These are phyloP conservation scores for Pythium graminicola DNA, from an alignment of 352 stramenopile genomes.

Conservation along the genomic window DNA sequence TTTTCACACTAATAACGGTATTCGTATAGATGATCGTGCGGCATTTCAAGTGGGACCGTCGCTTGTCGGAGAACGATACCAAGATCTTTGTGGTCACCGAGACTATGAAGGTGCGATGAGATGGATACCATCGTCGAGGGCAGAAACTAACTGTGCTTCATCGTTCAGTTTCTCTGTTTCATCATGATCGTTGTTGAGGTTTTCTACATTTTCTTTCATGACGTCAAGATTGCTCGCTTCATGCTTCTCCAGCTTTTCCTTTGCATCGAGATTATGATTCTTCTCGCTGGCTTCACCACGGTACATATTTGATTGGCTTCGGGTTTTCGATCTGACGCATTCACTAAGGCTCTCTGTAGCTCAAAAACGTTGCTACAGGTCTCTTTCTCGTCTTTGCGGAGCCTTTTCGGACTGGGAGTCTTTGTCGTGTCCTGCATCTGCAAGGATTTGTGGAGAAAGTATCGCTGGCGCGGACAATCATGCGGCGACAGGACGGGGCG, in stretches of 20 bases:
- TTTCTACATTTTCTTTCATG: constrained; percentile 81
- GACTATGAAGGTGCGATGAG: constrained; percentile 38
- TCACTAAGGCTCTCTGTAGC: constrained; percentile 21
- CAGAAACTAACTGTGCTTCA: background rate
- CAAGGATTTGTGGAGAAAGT: constrained; percentile 68
- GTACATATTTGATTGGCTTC: constrained; percentile 22
- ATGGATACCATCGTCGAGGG: background rate
- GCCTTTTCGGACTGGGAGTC: constrained; percentile 64
- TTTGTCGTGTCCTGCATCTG: constrained; percentile 43
- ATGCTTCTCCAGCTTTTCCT: constrained; percentile 64
- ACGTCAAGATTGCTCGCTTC: constrained; percentile 50
- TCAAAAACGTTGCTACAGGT: constrained; percentile 76
- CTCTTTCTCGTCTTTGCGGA: constrained; percentile 83
- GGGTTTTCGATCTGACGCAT: background rate
- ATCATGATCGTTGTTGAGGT: constrained; percentile 73
- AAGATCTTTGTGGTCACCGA: constrained; percentile 79
- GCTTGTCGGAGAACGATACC: constrained; percentile 53
- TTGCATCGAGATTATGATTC: constrained; percentile 49
- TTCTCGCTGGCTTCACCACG: constrained; percentile 61
- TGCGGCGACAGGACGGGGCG: constrained; percentile 57
- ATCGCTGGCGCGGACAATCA: constrained; percentile 63
- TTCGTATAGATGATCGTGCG: constrained; percentile 54
- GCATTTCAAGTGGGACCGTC: constrained; percentile 72
- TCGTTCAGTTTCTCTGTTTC: constrained; percentile 48
- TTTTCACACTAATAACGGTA: no score